Conservation (phyloP, 2,329 filamentous ascomycete genomes). For the Sporothrix mexicana region DNA sequence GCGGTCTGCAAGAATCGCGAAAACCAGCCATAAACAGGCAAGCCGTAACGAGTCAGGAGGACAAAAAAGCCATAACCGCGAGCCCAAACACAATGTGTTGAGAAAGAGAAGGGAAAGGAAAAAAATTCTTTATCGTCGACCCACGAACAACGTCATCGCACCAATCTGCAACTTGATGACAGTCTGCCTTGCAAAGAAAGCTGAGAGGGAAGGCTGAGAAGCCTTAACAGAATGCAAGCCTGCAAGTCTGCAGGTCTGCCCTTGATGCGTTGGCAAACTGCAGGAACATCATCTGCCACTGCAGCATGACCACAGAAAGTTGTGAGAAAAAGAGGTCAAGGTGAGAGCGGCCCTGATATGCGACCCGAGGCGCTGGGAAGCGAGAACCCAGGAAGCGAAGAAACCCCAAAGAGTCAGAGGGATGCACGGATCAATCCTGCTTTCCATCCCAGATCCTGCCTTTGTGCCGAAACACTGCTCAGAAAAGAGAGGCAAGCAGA, state of each 20-base stretch:
- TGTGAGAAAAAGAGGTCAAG: background rate
- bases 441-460: background rate
- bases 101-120: background rate
- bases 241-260: background rate
- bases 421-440: background rate
- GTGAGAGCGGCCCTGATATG: slow-evolving; percentile 20
- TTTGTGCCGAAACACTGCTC: too few relatives aligned
- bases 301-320: slow-evolving; percentile 2
- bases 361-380: slow-evolving; percentile 26
- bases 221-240: background rate
- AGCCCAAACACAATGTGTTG: background rate
- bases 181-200: slow-evolving; percentile 29
- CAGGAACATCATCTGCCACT: slow-evolving; percentile 5
- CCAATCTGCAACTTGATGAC: background rate
- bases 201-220: slow-evolving; percentile 23
- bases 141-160: background rate
- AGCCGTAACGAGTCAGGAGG: background rate
- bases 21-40: background rate
- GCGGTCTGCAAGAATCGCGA: background rate
- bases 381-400: slow-evolving; percentile 1
- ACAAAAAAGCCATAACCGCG: background rate
- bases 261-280: slow-evolving; percentile 31
- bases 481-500: too few relatives aligned
- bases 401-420: background rate
- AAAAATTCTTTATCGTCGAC: background rate